Base-by-base conservation (phyloP, 73 alveolate genomes). In the Tetrahymena borealis region DNA sequence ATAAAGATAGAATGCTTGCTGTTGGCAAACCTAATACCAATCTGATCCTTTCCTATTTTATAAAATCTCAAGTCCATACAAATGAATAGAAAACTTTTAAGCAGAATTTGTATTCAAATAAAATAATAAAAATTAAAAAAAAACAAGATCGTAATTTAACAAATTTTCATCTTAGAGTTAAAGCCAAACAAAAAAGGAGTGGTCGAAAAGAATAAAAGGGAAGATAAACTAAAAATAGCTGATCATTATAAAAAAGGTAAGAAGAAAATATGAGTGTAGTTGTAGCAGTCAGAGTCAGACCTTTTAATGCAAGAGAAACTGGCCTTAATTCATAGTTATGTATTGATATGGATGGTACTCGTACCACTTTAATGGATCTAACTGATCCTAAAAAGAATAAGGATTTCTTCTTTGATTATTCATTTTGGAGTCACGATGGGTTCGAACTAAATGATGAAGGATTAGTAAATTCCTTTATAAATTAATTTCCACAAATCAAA, bases 371-470 rank as follows among this genome's bases (percentile, higher is more conserved):
- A 20, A 24, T 60, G 77, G 93, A 94, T 78, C 1, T 79, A n/a
- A 91, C 93, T 40, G 97, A 93, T 92, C 79, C 92, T 16, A 96
- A 96, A 79, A 95, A 93, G 41, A 96, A 94, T 78, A 98, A 97
- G 94, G 98, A 92, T 79, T 99, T 98, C 94, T 94, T 99, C 78
- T 99, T 98, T 93, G 99, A 99, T 92, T 98, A 98, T 91, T 96
- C 99, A 39, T 99, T 97, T 94, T 99, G 99, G 99, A 98, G 99
- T 41, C 99, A 99, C 91, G 99, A 99, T 94, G 99, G 99, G 79
- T 99, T 95, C 96, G 96, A 91, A 90, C 31, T 60, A 20, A 95
- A 32, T 37, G 96, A 94, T 78, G 96, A 95, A 94, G 99, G 99
- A 60, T 35, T 60, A 1, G 85, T 60, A 60, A 60, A 15, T 60